These are phyloP conservation scores for Thalassiosira gravida DNA, from an alignment of 352 stramenopile species.

Conservation along the genomic window DNA sequence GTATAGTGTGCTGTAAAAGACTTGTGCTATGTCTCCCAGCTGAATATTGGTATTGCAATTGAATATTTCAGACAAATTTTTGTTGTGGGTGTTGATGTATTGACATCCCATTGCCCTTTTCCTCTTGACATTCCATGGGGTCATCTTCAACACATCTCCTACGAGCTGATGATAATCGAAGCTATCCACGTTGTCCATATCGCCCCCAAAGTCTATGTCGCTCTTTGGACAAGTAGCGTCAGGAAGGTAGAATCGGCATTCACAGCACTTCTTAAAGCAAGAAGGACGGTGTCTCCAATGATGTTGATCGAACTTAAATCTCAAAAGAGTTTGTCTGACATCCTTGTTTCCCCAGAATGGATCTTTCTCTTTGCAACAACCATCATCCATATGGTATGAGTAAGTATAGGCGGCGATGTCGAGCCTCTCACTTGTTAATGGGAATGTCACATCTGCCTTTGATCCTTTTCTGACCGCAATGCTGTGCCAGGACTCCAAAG, in stretches of 20 bases:
- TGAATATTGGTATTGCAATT: slow-evolving; percentile 44
- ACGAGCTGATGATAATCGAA: background rate
- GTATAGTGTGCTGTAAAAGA: slow-evolving; percentile 42
- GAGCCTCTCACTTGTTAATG: background rate
- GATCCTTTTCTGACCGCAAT: background rate
- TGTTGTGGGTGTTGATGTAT: slow-evolving; percentile 32
- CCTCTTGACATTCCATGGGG: slow-evolving; percentile 20
- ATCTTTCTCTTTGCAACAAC: slow-evolving; percentile 2
- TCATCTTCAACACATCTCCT: background rate
- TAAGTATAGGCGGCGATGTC: slow-evolving; percentile 27
- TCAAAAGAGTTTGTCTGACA: slow-evolving; percentile 16
- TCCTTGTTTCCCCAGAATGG: slow-evolving; percentile 25
- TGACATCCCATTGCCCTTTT: slow-evolving; percentile 34
- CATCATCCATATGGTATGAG: slow-evolving; percentile 25
- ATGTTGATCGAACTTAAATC: slow-evolving; percentile 30
- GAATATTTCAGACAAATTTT: slow-evolving; percentile 30
- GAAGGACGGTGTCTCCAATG: slow-evolving; percentile 10
- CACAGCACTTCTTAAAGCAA: slow-evolving; percentile 45
- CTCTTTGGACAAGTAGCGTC: background rate
- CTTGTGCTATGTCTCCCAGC: slow-evolving; percentile 21
- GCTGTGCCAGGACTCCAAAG: slow-evolving; percentile 10
- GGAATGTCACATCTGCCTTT: background rate
- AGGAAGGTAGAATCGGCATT: slow-evolving; percentile 29
- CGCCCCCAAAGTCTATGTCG: background rate
- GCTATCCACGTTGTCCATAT: background rate